These are phyloP conservation scores for Rhododendron mucronatum DNA, from an alignment of 148 eudicot species.

Conservation along the genomic window DNA sequence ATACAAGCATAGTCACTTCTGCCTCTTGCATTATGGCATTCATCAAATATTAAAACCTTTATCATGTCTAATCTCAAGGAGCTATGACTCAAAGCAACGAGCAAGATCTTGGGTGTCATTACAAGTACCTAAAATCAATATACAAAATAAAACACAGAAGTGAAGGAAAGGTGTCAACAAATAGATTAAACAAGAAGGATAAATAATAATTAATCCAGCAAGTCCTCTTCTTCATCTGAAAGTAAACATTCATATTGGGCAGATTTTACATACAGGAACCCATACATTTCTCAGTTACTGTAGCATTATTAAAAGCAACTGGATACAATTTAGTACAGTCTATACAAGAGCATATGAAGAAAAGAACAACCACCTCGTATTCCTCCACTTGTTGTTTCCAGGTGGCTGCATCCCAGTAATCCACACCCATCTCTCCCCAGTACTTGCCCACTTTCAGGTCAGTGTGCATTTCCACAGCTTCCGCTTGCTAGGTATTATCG, in stretches of 20 bases:
- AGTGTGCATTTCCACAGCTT: slow-evolving; percentile 49
- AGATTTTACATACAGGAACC: background rate
- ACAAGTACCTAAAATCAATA: slow-evolving; percentile 65
- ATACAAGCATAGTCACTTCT: slow-evolving; percentile 66
- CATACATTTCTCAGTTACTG: background rate
- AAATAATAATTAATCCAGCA: background rate
- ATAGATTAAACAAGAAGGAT: background rate
- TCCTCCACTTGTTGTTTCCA: slow-evolving; percentile 61
- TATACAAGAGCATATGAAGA: background rate
- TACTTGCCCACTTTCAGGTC: slow-evolving; percentile 84
- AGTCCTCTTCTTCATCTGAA: background rate
- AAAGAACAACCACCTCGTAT: slow-evolving; percentile 46
- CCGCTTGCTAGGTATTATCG: slow-evolving; percentile 57
- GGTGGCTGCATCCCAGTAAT: slow-evolving; percentile 66
- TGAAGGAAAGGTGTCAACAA: background rate
- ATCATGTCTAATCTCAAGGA: slow-evolving; percentile 52
- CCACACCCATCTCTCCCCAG: slow-evolving; percentile 86
- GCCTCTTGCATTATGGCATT: slow-evolving; percentile 89
- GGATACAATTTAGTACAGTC: background rate
- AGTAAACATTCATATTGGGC: background rate
- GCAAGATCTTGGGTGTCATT: slow-evolving; percentile 78
- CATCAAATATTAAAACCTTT: slow-evolving; percentile 78
- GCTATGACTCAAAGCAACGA: slow-evolving; percentile 66
- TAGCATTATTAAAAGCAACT: background rate
- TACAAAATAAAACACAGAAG: background rate